Base-by-base conservation (phyloP, 2,329 filamentous ascomycete genomes). In the Karstenula rhodostoma region DNA sequence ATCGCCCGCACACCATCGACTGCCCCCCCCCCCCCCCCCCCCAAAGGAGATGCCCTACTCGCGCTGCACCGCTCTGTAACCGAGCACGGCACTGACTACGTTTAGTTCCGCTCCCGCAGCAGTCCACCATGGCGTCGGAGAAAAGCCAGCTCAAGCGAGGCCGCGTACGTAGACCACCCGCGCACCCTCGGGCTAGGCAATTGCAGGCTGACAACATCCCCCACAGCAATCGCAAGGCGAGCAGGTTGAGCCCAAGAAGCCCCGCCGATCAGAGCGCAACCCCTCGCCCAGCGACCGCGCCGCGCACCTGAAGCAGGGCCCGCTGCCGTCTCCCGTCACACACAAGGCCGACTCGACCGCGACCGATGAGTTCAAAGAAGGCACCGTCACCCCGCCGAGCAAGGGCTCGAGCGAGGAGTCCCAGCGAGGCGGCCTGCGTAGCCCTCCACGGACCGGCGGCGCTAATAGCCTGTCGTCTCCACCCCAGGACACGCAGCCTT, bases 61-160 rank as follows among this genome's bases (percentile, higher is more conserved):
- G 42, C 40, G 43, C 64, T 64, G 57, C 57, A 66, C 57, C 49
- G 51, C 53, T 62, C 59, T 50, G 56, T 70, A 63, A 70, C 46
- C 56, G 49, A 61, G 62, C 66, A 54, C 67, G 57, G 65, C 68
- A 70, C 59, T 66, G 64, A 67, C 64, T 59, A 48, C 47, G 49
- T 63, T 22, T 25, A 19, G 19, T 29, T 25, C 10, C 12, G 13
- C 22, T 17, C 25, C 8, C 17, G 8, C 42, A 40, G 23, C 42
- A 40, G 27, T 59, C 57, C 62, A 63, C 44, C 58, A 88, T 88
- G 87, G 84, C 88, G 79, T 77, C 79, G 67, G 90, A 95, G 80
- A 92, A 92, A 83, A 93, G 90, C 82, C 90, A 91, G 81, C 87
- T 95, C 82, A 96, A 96, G 84, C 89, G 93, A 75, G 87, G 83